Evolutionary conservation across 257 asterid species (phyloP).

Genomic region (Orobanche coerulescens): DNA sequence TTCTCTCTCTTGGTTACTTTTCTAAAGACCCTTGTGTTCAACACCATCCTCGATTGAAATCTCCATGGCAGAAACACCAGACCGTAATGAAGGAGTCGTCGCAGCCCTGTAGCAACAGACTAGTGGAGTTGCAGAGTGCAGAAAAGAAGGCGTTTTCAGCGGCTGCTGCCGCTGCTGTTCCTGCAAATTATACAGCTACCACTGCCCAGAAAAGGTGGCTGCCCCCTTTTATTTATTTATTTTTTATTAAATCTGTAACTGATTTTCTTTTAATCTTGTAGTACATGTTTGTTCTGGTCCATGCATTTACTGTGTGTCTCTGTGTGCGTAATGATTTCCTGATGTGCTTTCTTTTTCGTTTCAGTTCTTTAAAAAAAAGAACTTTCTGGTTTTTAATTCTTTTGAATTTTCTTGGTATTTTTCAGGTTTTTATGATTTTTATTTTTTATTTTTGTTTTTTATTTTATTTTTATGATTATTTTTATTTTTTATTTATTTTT

Average conservation of each 20-base stretch:
- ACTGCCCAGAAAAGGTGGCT: slow-evolving; percentile 75
- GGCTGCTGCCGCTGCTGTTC: slow-evolving; percentile 25
- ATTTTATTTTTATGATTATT: too few relatives aligned
- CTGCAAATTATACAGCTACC: slow-evolving; percentile 55
- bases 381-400: too few relatives aligned
- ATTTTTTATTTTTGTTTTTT: background rate
- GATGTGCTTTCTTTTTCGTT: background rate
- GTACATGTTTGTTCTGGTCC: slow-evolving; percentile 46
- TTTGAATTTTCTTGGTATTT: too few relatives aligned
- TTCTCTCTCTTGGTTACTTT: slow-evolving; percentile 25
- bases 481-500: too few relatives aligned
- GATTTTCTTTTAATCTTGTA: slow-evolving; percentile 19
- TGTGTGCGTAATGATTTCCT: background rate
- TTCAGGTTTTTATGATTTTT: too few relatives aligned
- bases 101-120: slow-evolving; percentile 40
- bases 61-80: slow-evolving; percentile 39
- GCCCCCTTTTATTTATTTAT: slow-evolving; percentile 25
- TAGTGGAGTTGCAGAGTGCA: slow-evolving; percentile 36
- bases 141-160: slow-evolving; percentile 57
- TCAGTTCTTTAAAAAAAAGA: too few relatives aligned
- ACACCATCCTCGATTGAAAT: slow-evolving; percentile 14
- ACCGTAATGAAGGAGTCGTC: slow-evolving; percentile 54
- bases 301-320: slow-evolving; percentile 13
- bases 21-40: slow-evolving; percentile 9
- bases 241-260: slow-evolving; percentile 21